Conservation (phyloP, 2,329 filamentous ascomycete species). For the Trichoderma endophyticum region DNA sequence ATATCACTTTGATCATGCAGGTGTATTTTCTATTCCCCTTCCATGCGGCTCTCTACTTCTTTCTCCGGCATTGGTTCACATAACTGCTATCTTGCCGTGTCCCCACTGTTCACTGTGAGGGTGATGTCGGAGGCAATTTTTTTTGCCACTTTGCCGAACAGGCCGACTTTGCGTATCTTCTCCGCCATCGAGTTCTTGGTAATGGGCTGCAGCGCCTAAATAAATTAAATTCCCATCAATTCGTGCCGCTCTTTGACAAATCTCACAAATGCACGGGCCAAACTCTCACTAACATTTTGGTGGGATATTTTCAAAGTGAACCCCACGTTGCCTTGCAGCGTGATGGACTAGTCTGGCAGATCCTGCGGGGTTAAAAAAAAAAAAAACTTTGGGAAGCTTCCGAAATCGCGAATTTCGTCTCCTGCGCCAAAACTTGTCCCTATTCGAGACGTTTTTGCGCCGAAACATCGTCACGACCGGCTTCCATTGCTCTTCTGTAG, state of each 20-base stretch:
- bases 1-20: background rate
- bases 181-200: background rate
- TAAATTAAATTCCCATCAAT: background rate
- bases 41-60: background rate
- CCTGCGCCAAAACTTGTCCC: background rate
- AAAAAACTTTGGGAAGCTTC: background rate
- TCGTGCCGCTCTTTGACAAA: background rate
- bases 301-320: background rate
- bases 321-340: background rate
- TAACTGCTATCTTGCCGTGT: background rate
- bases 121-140: background rate
- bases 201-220: background rate
- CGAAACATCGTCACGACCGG: background rate
- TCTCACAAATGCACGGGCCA: background rate
- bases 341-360: background rate
- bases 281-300: background rate
- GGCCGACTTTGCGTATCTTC: background rate
- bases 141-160: background rate
- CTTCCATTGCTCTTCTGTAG: background rate
- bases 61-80: background rate
- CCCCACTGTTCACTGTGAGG: background rate
- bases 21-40: background rate
- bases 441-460: background rate
- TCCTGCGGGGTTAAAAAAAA: conserved; percentile 5
- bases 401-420: background rate